These are phyloP conservation scores for Rhododendron vialii DNA, from an alignment of 148 eudicot species.

Conservation along the genomic window DNA sequence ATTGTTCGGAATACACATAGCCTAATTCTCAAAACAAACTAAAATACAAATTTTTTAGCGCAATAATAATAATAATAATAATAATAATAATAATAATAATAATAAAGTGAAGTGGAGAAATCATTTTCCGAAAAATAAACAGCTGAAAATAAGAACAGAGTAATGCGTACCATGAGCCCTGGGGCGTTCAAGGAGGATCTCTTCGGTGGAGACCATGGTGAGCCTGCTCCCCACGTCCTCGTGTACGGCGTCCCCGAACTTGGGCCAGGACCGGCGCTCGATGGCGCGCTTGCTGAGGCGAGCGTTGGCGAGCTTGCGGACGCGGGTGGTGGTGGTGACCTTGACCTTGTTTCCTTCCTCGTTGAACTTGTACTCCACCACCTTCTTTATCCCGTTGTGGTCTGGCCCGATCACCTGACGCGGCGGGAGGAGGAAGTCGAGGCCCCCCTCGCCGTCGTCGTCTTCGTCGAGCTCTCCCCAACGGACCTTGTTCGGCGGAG, in stretches of 20 bases:
- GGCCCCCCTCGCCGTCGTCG: slow-evolving; percentile 49
- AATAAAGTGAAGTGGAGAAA: too few relatives aligned
- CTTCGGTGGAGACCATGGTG: slow-evolving; percentile 86
- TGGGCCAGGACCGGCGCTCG: slow-evolving; percentile 67
- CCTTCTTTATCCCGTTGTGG: slow-evolving; percentile 57
- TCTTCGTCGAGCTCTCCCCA: slow-evolving; percentile 77
- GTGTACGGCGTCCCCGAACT: slow-evolving; percentile 73
- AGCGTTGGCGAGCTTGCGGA: slow-evolving; percentile 62
- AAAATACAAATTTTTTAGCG: too few relatives aligned
- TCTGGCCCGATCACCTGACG: slow-evolving; percentile 69
- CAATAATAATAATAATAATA: too few relatives aligned
- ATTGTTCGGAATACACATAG: too few relatives aligned
- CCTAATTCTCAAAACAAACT: background rate
- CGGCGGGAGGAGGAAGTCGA: slow-evolving; percentile 58
- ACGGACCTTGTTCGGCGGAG: slow-evolving; percentile 31
- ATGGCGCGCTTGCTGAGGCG: slow-evolving; percentile 67
- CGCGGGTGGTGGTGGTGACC: slow-evolving; percentile 57
- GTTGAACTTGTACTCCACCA: slow-evolving; percentile 63
- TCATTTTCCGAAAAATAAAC: too few relatives aligned
- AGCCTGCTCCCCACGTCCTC: slow-evolving; percentile 61
- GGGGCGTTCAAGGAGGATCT: slow-evolving; percentile 65
- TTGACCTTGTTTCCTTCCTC: slow-evolving; percentile 70
- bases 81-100: too few relatives aligned
- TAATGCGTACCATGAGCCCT: slow-evolving; percentile 40
- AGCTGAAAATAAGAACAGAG: background rate